These are phyloP conservation scores for Setaria italica DNA, from an alignment of 202 grass and related monocot species.

Conservation along the genomic window DNA sequence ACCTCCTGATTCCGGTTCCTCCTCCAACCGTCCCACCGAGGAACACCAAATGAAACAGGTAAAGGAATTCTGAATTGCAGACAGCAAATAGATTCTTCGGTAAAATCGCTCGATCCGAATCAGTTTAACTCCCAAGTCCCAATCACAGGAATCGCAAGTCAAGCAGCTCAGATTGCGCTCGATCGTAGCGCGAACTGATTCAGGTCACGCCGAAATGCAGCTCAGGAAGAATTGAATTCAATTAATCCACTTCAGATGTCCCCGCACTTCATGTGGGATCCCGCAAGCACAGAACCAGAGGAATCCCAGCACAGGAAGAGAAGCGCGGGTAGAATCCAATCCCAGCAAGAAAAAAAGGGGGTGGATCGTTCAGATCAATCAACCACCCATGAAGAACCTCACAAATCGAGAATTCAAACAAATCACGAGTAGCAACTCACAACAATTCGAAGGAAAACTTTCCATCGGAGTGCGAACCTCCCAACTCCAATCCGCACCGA, in stretches of 20 bases:
- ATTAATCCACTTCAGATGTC: slow-evolving; percentile 13
- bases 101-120: slow-evolving; percentile 24
- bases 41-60: neutral
- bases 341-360: neutral
- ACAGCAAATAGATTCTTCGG: neutral
- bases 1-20: neutral
- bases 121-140: neutral
- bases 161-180: slow-evolving; percentile 28
- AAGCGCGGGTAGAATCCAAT: slow-evolving; percentile 26
- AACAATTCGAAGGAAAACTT: slow-evolving; percentile 1
- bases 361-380: slow-evolving; percentile 43
- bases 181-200: slow-evolving; percentile 17
- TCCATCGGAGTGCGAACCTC: neutral
- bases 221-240: neutral
- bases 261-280: neutral
- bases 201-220: slow-evolving; percentile 40
- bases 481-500: slow-evolving; percentile 4
- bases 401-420: slow-evolving; percentile 17
- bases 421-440: slow-evolving; percentile 18
- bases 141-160: slow-evolving; percentile 39
- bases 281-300: slow-evolving; percentile 1
- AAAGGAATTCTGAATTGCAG: neutral
- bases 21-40: neutral
- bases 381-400: neutral
- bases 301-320: slow-evolving; percentile 28